These are phyloP conservation scores for Eimeria zaria DNA, from an alignment of 169 alveolate species.

Conservation along the genomic window DNA sequence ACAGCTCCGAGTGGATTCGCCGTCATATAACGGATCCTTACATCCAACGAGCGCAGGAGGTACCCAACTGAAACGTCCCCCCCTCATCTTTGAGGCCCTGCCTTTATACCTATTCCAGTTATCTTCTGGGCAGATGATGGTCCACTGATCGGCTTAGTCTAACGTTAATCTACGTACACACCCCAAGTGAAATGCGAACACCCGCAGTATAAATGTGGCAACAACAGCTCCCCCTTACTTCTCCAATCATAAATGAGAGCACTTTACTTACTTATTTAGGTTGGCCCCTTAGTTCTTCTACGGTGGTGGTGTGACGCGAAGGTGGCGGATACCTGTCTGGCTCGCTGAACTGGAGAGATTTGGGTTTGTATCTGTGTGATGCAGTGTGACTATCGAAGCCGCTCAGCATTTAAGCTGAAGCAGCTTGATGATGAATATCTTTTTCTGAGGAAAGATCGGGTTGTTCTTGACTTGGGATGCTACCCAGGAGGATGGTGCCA, in stretches of 20 bases:
- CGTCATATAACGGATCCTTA: slow-evolving; percentile 84
- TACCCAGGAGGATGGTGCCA: slow-evolving; percentile 88
- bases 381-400: slow-evolving; percentile 83
- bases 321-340: no score
- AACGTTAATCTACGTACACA: neutral
- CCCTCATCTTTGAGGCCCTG: neutral
- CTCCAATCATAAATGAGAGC: neutral
- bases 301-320: no score
- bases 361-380: neutral
- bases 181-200: neutral
- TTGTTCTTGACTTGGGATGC: slow-evolving; percentile 87
- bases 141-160: neutral
- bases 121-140: neutral
- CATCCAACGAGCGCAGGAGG: slow-evolving; percentile 83
- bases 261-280: no score
- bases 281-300: no score
- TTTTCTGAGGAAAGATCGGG: slow-evolving; percentile 74
- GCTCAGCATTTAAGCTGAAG: slow-evolving; percentile 86
- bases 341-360: neutral
- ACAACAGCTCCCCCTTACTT: neutral
- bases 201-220: neutral
- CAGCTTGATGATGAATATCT: slow-evolving; percentile 85
- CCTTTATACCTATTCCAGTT: neutral
- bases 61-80: neutral
- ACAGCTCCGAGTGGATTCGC: slow-evolving; percentile 85